A percentile compares a stretch with the other conserved stretches of the same genome.
phyloP scores from a whole-genome alignment of 2,329 filamentous ascomycete genomes.

The Hypoxylon sp. region DNA sequence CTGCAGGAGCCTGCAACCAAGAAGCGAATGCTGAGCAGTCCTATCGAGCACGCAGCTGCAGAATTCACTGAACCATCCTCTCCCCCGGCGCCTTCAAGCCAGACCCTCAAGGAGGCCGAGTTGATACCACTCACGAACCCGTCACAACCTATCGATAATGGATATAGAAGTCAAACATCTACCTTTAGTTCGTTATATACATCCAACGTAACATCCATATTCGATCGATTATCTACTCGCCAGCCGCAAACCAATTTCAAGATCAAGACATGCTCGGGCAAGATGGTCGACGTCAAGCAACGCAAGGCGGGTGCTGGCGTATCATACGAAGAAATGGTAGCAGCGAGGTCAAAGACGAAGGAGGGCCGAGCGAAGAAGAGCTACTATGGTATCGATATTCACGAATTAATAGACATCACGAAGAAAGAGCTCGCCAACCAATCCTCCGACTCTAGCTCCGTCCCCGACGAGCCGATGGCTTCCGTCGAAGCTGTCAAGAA shows the following conservation, averaged over 20 bases:
- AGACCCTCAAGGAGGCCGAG: constrained; percentile 17
- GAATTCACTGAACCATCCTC: constrained; percentile 45
- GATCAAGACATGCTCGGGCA: constrained; percentile 69
- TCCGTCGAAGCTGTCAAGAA: constrained; percentile 60
- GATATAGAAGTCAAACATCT: constrained; percentile 19
- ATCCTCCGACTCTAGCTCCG: constrained; percentile 42
- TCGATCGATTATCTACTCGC: constrained; percentile 41
- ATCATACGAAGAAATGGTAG: constrained; percentile 75
- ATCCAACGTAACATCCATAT: constrained; percentile 37
- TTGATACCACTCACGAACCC: constrained; percentile 6
- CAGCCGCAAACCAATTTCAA: constrained; percentile 52
- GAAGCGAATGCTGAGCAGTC: constrained; percentile 56
- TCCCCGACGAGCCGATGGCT: constrained; percentile 53
- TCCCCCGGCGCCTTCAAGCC: constrained; percentile 37
- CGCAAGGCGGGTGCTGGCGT: constrained; percentile 60
- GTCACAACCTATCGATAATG: constrained; percentile 14
- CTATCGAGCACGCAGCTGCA: constrained; percentile 35
- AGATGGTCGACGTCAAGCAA: constrained; percentile 65
- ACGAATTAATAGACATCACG: constrained; percentile 80
- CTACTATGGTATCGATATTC: constrained; percentile 95
- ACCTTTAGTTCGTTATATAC: constrained; percentile 42
- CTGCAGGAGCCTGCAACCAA: constrained; percentile 55
- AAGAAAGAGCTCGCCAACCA: constrained; percentile 65
- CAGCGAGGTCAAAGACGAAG: constrained; percentile 73
- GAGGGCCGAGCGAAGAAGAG: constrained; percentile 77